Base-by-base conservation (phyloP, 1,284 basidiomycete genomes). In the Marasmius fiardii region DNA sequence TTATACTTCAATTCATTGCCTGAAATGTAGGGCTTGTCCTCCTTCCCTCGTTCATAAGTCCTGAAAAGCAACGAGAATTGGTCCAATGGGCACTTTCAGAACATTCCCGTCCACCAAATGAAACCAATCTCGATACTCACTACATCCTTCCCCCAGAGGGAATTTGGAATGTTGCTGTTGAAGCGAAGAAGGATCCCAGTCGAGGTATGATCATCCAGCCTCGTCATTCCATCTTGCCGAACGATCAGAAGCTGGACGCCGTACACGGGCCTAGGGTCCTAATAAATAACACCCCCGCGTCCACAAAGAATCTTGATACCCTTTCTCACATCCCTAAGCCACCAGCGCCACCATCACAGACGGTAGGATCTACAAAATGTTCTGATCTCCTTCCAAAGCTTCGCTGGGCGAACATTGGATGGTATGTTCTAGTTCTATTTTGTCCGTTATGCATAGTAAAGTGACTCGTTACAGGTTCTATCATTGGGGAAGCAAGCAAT, bases 381-480 rank as follows among this genome's bases (percentile, higher is more conserved):
- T 78, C 80, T 0, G 68, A 77, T 44, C 79, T 95, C 4, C 61
- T 93, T n/a, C 74, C 75, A 0, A 88, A 85, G 66, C 68, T 97
- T 35, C 80, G 94, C 37, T 97, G 94, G 94, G 90, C 92, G 1
- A 97, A 95, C 64, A 88, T 97, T 44, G 94, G 94, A 4, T 92
- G 90, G 85, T 49, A 18, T 18, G 44, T 20, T 16, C 26, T 47
- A n/a, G n/a, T n/a, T n/a, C n/a, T n/a, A n/a, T n/a, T n/a, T n/a
- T n/a, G n/a, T n/a, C n/a, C n/a, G n/a, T n/a, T n/a, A n/a, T n/a
- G n/a, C n/a, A n/a, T n/a, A n/a, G n/a, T n/a, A n/a, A 16, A 6
- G 28, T 3, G n/a, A 24, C 26, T 7, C 16, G 10, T 45, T 11
- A 49, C 20, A 49, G 47, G 47, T 90, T 83, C 53, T 97, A 97